These are phyloP conservation scores for Hypoxylon sp. DNA, from an alignment of 2,329 filamentous ascomycete genomes.

Conservation along the genomic window DNA sequence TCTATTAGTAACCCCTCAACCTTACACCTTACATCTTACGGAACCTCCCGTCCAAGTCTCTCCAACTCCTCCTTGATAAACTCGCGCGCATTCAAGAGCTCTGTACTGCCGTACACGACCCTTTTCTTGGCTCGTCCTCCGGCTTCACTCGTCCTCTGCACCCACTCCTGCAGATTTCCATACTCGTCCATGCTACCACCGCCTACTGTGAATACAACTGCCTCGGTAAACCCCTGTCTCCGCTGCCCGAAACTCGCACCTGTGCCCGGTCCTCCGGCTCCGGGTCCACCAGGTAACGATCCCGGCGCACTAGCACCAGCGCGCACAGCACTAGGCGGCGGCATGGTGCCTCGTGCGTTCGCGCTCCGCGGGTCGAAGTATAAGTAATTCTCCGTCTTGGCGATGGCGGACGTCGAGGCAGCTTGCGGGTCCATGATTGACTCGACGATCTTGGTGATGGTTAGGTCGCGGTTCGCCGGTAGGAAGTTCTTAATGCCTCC, in stretches of 20 bases:
- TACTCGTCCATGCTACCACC: conserved; percentile 99
- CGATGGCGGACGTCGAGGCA: conserved; percentile 90
- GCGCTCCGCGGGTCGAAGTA: conserved; percentile 97
- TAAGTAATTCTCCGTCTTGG: conserved; percentile 95
- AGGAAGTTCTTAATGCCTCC: conserved; percentile 98
- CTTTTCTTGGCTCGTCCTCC: conserved; percentile 77
- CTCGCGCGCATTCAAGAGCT: conserved; percentile 78
- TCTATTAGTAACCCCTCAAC: background rate
- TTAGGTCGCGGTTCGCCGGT: conserved; percentile 95
- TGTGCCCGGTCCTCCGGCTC: conserved; percentile 71
- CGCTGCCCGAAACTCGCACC: conserved; percentile 91
- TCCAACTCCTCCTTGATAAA: conserved; percentile 76
- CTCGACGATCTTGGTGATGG: conserved; percentile 97
- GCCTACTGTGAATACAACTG: conserved; percentile 94
- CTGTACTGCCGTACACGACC: conserved; percentile 96
- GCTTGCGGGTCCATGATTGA: conserved; percentile 96
- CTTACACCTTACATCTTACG: conserved; percentile 30
- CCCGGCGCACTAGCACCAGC: conserved; percentile 58
- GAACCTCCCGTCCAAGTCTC: conserved; percentile 72
- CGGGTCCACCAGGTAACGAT: conserved; percentile 63
- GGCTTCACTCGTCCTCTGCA: conserved; percentile 76
- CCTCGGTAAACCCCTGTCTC: conserved; percentile 89
- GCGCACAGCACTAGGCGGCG: conserved; percentile 77
- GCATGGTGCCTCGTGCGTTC: conserved; percentile 92
- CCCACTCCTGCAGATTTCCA: conserved; percentile 97